A percentile compares a stretch with the other conserved stretches of the same genome.
Evolutionary conservation across 768 basidiomycete species (phyloP).

Genomic region (Phanerochaete sordida): DNA sequence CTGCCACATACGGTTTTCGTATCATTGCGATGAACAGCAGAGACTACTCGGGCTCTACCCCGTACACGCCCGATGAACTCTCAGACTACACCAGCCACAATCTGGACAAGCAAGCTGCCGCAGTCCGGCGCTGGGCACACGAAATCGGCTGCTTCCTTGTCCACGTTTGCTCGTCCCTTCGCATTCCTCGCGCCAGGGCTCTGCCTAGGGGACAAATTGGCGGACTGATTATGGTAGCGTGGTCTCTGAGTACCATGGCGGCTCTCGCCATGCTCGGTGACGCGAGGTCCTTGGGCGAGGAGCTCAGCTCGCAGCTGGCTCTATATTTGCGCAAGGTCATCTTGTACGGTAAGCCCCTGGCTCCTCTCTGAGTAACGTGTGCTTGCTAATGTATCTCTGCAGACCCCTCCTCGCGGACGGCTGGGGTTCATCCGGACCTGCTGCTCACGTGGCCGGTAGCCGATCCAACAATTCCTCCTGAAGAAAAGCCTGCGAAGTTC

Average conservation of each 20-base stretch:
- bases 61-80: conserved; percentile 27
- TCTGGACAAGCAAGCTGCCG: conserved; percentile 23
- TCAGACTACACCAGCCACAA: conserved; percentile 14
- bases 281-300: background rate
- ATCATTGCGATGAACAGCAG: conserved; percentile 35
- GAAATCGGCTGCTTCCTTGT: conserved; percentile 34
- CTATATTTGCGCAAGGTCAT: conserved; percentile 1
- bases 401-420: too few species aligned
- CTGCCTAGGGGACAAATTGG: background rate
- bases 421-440: too few species aligned
- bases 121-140: conserved; percentile 27
- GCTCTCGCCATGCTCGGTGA: conserved; percentile 1
- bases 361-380: too few species aligned
- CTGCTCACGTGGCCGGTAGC: background rate
- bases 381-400: too few species aligned
- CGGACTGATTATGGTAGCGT: background rate
- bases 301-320: background rate
- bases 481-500: background rate
- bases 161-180: conserved; percentile 26
- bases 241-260: conserved; percentile 6
- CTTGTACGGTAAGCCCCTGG: conserved; percentile 5
- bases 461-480: background rate
- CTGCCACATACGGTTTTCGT: conserved; percentile 26
- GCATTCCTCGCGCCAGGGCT: conserved; percentile 19
- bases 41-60: conserved; percentile 34